Evolutionary conservation across 495 filamentous ascomycete species (phyloP), one percentile per base, ranked within the genome.

Genomic region (Chlorociboria aeruginascens): DNA sequence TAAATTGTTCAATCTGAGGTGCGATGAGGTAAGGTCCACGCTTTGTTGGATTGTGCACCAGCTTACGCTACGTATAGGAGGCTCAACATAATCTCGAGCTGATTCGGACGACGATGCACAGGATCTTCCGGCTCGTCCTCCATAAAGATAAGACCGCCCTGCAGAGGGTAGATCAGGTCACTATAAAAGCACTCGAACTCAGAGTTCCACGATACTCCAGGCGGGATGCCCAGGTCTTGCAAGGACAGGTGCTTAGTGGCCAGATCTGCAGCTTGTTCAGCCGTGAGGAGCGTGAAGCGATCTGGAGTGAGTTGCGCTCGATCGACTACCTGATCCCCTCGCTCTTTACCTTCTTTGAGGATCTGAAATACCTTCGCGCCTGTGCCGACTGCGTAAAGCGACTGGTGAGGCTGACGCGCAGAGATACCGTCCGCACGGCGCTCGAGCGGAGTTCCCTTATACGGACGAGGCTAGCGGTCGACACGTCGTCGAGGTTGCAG

Each of bases 31-130:
- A 12, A 20, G 49, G 49, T 16, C 20, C 11, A 29, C 45, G n/a
- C 20, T 39, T 16, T 20, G 30, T 7, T 12, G 13, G 40, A 10
- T 35, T 45, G 29, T 12, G 14, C n/a, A 28, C 32, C 20, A 16
- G 13, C 46, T 35, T 40, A 31, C 30, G 6, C 17, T 10, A 17
- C 16, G 13, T 12, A 32, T 31, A 62, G 60, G 57, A 60, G 45
- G 50, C 54, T 32, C 40, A 59, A 31, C 53, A 56, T 32, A 43
- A 56, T 40, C 51, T 54, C 40, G 12, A 16, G 7, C 48, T 51
- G 12, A 53, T 43, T 31, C 41, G 33, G 47, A 30, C 42, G 25
- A 33, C 34, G 36, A 42, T 12, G 14, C 14, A 12, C 37, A 12
- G 20, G 37, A 12, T 40, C 37, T 16, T 40, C 37, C 20, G 20